Evolutionary conservation across 805 yeast genomes (phyloP), one percentile per base, ranked within the genome.

Genomic region (Candida sonorensis): DNA sequence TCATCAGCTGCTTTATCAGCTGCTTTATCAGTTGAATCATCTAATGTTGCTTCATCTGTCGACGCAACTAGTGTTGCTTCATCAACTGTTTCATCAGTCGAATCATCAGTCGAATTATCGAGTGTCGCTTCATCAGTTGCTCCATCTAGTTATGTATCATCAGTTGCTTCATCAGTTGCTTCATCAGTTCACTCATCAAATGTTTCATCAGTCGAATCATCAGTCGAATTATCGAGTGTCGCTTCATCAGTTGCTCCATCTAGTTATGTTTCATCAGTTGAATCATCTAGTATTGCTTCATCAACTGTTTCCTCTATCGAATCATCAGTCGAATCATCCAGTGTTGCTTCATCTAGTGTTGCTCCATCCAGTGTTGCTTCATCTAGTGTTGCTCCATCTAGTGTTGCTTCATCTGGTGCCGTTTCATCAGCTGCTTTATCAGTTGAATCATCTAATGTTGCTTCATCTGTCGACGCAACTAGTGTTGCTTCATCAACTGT

Each of bases 81-180:
- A 10, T 14, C 36, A 14, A 13, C 26, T 7, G 18, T 18, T n/a
- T 17, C 30, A 6, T 29, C 37, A 19, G n/a, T 18, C n/a, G 17
- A 9, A 21, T 23, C 31, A 17, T 18, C 24, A 18, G n/a, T n/a
- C n/a, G n/a, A n/a, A n/a, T n/a, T n/a, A n/a, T n/a, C n/a, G n/a
- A n/a, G n/a, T n/a, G n/a, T n/a, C n/a, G 22, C 35, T 3, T 19
- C 38, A 17, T 17, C 40, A 13, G 6, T 24, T 15, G n/a, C 16
- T 4, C 18, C 29, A 15, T 14, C 30, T 16, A 26, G 5, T 11
- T 16, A 11, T 7, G 10, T 29, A 5, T 30, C 34, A n/a, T 24
- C 1, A 14, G 8, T 9, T 7, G 20, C 9, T 9, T 18, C 20
- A 7, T 13, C 29, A 12, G 11, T 29, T 17, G 4, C 27, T 7